Base-by-base conservation (phyloP, 2,329 filamentous ascomycete genomes). In the Calonectria henricotiae region DNA sequence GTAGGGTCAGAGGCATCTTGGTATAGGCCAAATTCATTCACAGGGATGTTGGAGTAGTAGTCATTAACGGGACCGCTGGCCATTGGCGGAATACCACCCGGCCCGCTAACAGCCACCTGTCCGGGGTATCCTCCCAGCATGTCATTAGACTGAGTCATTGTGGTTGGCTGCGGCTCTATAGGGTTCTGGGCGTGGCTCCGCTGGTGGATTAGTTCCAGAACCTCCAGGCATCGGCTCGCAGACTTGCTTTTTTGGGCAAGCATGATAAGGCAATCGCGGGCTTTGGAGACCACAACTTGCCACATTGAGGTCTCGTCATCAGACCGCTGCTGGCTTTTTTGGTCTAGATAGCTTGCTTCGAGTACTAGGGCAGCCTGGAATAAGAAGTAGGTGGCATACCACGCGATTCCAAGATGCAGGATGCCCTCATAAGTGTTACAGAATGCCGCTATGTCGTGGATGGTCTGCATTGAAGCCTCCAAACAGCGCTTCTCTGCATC, bases 321-420 rank as follows among this genome's bases (percentile, higher is more conserved):
- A 27, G 61, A 64, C 8, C 60, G 60, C 15, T 68, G 66, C 23
- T 71, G 68, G 41, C 35, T 66, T 7, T 58, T 51, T 27, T 68
- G 67, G n/a, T 68, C 49, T 6, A 72, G 49, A 25, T 65, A 66
- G 15, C 69, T 71, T 2, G 69, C 69, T 58, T 81, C 79, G 1
- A 83, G 81, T 3, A 86, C 83, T 3, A 86, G 76, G 0, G 80
- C 80, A 0, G 83, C 84, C 64, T 86, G 84, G 65, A 86, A 86
- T 1, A 85, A 73, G 66, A 85, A 85, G 72, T 84, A 86, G 12
- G 83, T 82, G 1, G 80, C 81, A 69, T 86, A 86, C 84, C 84
- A 85, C 2, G 78, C 79, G 5, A 82, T 72, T 41, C 84, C 78
- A 17, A 80, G 77, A 20, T 81, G 80, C 6, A 82, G 73, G 8